phyloP scores from a whole-genome alignment of 371 early-diverging fungal species.

The Circinella umbellata region DNA sequence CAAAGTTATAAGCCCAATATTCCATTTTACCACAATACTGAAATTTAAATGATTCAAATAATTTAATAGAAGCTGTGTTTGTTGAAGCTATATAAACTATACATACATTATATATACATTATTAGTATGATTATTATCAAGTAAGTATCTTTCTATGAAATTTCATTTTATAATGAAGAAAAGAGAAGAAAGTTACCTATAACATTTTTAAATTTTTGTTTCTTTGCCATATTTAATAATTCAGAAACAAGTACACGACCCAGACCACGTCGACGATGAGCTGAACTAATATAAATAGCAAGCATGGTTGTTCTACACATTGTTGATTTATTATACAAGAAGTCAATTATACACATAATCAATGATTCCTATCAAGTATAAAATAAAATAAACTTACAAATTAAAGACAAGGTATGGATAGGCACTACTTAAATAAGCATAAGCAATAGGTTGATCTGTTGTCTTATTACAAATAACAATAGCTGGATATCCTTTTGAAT shows the following conservation, averaged over 20 bases:
- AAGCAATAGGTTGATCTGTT: not conserved
- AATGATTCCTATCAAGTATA: not conserved
- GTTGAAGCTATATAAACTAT: not conserved
- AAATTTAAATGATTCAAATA: conserved; percentile 3
- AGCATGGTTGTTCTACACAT: not conserved
- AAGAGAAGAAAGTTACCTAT: not conserved
- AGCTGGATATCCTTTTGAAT: not conserved
- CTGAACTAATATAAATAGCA: not conserved
- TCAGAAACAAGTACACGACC: conserved; percentile 2
- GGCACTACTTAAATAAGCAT: not conserved
- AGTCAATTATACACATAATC: not conserved
- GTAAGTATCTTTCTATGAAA: no score
- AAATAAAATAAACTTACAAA: not conserved
- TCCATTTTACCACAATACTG: not conserved
- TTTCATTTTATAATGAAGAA: no score
- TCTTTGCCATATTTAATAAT: not conserved
- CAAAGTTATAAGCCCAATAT: conserved; percentile 3
- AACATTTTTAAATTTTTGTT: not conserved
- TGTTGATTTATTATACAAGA: not conserved
- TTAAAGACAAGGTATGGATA: not conserved
- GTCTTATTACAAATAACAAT: not conserved
- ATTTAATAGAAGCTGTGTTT: conserved; percentile 1
- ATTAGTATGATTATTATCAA: no score
- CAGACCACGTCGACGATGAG: not conserved
- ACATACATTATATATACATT: not conserved